These are phyloP conservation scores for Acephala macrosclerotiorum DNA, from an alignment of 2,329 filamentous ascomycete genomes.

Conservation along the genomic window DNA sequence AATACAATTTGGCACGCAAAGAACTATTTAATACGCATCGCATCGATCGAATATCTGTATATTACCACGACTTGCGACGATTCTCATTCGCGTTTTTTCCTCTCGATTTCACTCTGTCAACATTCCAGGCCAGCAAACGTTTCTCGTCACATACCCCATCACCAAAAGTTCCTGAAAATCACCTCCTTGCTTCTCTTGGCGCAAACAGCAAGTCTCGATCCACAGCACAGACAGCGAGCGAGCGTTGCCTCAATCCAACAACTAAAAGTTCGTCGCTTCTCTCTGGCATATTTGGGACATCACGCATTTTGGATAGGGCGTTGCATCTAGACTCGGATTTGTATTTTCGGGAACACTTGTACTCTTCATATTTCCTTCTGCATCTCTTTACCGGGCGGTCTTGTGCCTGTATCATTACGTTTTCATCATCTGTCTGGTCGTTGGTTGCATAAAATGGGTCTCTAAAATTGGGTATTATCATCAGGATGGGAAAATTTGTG, in stretches of 20 bases:
- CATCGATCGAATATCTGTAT: constrained; percentile 28
- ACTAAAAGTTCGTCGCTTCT: background rate
- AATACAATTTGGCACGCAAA: constrained; percentile 25
- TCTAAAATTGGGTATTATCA: constrained; percentile 27
- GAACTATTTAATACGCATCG: constrained; percentile 32
- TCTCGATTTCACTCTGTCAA: constrained; percentile 24
- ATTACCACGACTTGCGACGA: constrained; percentile 41
- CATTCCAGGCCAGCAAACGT: constrained; percentile 28
- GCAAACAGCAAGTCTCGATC: constrained; percentile 35
- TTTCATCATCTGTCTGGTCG: constrained; percentile 20
- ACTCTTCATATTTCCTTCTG: constrained; percentile 20
- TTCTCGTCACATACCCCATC: constrained; percentile 7
- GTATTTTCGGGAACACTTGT: constrained; percentile 18
- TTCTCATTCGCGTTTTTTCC: constrained; percentile 37
- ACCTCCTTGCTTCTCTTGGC: background rate
- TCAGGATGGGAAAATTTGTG: constrained; percentile 34
- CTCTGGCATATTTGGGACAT: constrained; percentile 4
- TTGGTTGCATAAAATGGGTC: constrained; percentile 28
- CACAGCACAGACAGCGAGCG: constrained; percentile 34
- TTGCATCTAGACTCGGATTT: constrained; percentile 39
- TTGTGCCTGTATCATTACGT: constrained; percentile 16
- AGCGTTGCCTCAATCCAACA: background rate
- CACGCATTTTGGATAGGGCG: constrained; percentile 25
- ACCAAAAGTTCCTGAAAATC: background rate
- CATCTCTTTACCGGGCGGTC: constrained; percentile 18